Evolutionary conservation across 768 basidiomycete genomes (phyloP).

Genomic region (Naganishia antarctica): DNA sequence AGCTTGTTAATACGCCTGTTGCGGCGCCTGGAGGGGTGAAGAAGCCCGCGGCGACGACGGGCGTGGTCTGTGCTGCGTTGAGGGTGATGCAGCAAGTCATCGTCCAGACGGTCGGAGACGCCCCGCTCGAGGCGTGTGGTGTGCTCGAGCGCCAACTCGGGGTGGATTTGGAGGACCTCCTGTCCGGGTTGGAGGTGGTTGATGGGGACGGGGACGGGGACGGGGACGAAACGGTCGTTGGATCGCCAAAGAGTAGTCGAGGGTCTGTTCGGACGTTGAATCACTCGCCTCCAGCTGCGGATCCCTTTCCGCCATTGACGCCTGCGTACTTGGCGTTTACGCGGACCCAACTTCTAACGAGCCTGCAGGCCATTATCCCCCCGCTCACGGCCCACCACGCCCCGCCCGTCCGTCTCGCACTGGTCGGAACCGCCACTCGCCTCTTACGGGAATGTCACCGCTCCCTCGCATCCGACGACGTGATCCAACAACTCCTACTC

Average conservation of each 20-base stretch:
- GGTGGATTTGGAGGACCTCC: constrained; percentile 41
- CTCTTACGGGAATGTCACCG: constrained; percentile 31
- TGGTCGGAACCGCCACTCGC: constrained; percentile 23
- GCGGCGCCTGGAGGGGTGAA: background rate
- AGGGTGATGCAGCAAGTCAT: constrained; percentile 27
- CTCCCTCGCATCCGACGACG: constrained; percentile 58
- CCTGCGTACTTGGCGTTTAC: constrained; percentile 75
- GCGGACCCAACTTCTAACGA: constrained; percentile 73
- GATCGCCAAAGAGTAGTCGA: background rate
- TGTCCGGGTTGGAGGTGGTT: constrained; percentile 52
- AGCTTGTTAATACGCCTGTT: background rate
- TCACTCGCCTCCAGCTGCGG: background rate
- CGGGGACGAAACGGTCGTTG: constrained; percentile 56
- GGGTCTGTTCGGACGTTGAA: background rate
- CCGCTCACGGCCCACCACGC: constrained; percentile 50
- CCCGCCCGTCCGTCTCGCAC: constrained; percentile 30
- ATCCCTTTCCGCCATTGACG: constrained; percentile 55
- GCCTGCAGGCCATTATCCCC: constrained; percentile 68
- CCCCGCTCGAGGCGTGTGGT: constrained; percentile 31
- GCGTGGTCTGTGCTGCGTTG: background rate
- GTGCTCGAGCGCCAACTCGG: constrained; percentile 32
- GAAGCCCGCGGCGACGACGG: background rate
- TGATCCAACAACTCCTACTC: constrained; percentile 60
- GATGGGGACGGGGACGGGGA: constrained; percentile 68
- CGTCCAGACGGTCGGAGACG: constrained; percentile 38